Base-by-base conservation (phyloP, 164 flowering plant species). In the Malania oleifera region DNA sequence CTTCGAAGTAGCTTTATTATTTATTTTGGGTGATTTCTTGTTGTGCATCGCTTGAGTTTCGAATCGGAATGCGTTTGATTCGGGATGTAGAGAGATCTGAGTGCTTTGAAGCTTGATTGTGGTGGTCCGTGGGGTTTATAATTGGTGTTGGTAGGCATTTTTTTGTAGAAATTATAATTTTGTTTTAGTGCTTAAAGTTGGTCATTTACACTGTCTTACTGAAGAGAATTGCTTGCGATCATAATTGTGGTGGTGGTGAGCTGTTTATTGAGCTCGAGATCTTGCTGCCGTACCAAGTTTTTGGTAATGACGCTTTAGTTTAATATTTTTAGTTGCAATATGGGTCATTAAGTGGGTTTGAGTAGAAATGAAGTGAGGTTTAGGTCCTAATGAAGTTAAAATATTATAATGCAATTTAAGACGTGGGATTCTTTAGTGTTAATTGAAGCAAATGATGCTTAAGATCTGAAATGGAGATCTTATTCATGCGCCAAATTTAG, bases 81-180 rank as follows among this genome's bases (percentile, higher is more conserved):
- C 8, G 47, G 13, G 11, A 15, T 6, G 44, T 18, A 18, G 25
- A 19, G 52, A 39, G 59, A 59, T 64, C 61, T 17, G 9, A 29
- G 58, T 28, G 35, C 2, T 52, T 40, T 46, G 54, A 43, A 43
- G 37, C 17, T 62, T 46, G 44, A 37, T 62, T 54, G 29, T 35
- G 19, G 46, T 12, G 18, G 9, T 45, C 50, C 60, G 61, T 38
- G 18, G 54, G 47, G 34, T 50, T 26, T 37, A 38, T 9, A 5
- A 15, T 22, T 20, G 41, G 13, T 45, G 51, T 41, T 34, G 48
- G 48, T 26, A 17, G 20, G 31, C 43, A 43, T 40, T 64, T 50
- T 22, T 29, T n/a, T 43, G 47, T 14, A 45, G 24, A 14, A 53
- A 54, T 19, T 25, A 34, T 23, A 48, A 51, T 43, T 56, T 19